A percentile compares a stretch with the other conserved stretches of the same genome.
These are phyloP conservation scores for Conticribra weissflogii DNA, from an alignment of 108 stramenopile genomes.

Conservation along the genomic window DNA sequence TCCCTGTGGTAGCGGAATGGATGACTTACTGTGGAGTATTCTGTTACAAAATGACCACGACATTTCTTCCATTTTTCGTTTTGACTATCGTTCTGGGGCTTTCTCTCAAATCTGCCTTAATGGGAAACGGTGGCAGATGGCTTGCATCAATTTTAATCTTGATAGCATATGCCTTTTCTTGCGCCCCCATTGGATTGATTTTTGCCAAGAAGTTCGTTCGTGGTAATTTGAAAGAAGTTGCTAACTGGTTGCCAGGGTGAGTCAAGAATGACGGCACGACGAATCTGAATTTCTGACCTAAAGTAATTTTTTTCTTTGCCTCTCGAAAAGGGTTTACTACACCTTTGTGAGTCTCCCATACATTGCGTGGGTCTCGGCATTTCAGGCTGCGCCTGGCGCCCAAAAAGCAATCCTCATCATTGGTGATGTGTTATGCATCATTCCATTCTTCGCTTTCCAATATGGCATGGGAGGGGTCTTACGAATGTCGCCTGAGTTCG, in stretches of 20 bases:
- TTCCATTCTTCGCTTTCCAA: conserved; percentile 50
- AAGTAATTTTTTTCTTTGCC: no score
- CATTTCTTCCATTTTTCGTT: conserved; percentile 37
- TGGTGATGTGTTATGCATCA: conserved; percentile 46
- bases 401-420: conserved; percentile 23
- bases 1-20: conserved; percentile 42
- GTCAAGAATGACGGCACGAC: no score
- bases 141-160: conserved; percentile 35
- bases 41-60: conserved; percentile 24
- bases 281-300: no score
- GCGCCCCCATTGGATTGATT: conserved; percentile 48
- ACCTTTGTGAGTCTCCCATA: conserved; percentile 38
- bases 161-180: conserved; percentile 43
- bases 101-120: conserved; percentile 26
- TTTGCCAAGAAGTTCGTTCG: conserved; percentile 47
- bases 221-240: conserved; percentile 31
- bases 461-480: conserved; percentile 47
- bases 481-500: conserved; percentile 19
- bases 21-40: conserved; percentile 30
- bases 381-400: not conserved
- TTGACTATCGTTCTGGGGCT: conserved; percentile 30
- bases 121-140: conserved; percentile 48
- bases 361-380: conserved; percentile 8
- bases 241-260: conserved; percentile 46
- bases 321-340: conserved; percentile 19